phyloP scores from a whole-genome alignment of 805 yeast genomes.

The Hanseniaspora occidentalis region DNA sequence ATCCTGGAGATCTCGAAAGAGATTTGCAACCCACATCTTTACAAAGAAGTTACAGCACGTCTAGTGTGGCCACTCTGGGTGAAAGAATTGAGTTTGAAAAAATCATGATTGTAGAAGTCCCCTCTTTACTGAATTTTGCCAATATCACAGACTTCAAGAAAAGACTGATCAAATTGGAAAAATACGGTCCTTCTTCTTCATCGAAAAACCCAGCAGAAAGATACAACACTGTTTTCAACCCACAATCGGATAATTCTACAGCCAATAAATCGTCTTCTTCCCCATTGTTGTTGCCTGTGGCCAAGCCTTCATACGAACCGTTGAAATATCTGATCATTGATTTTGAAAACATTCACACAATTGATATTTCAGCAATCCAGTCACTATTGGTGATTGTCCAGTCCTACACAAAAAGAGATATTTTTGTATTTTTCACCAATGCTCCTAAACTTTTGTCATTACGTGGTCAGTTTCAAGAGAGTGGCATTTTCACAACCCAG shows the following conservation, averaged over 20 bases:
- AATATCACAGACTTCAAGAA: conserved; percentile 6
- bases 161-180: conserved; percentile 5
- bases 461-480: conserved; percentile 3
- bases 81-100: conserved; percentile 6
- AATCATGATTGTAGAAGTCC: conserved; percentile 7
- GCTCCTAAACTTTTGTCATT: conserved; percentile 1
- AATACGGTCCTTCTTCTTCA: conserved; percentile 8
- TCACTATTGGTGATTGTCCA: conserved; percentile 2
- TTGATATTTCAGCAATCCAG: conserved; percentile 7
- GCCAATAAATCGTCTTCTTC: too few relatives aligned
- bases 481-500: conserved; percentile 5
- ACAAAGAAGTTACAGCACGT: not conserved
- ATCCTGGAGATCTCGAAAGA: not conserved
- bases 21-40: not conserved
- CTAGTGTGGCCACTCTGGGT: not conserved
- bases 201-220: conserved; percentile 1
- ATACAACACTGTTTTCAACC: too few relatives aligned
- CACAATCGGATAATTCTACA: too few relatives aligned
- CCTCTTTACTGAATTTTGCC: conserved; percentile 6
- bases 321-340: conserved; percentile 6
- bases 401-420: conserved; percentile 4
- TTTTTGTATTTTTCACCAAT: conserved; percentile 6
- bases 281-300: not conserved
- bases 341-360: conserved; percentile 4
- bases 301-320: conserved; percentile 1